Evolutionary conservation across 129 eudicot genomes (phyloP), one percentile per base, ranked within the genome.

Genomic region (Scalesia atractyloides): DNA sequence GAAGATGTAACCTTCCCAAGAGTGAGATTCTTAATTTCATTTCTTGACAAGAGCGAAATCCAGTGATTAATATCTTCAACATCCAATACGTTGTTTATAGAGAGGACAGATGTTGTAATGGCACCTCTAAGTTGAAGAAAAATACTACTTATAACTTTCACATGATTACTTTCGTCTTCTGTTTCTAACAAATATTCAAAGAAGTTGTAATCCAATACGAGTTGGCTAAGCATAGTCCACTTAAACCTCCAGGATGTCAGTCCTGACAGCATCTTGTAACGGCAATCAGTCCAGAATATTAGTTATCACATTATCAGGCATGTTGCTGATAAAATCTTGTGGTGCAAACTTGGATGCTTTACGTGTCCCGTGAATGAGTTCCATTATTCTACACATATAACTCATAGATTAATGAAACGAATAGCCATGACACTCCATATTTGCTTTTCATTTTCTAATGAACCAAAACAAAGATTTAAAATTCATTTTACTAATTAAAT

Each of bases 301-400:
- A 44, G 17, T 65, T 44, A 43, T 65, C 48, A 65, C 53, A 43
- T 65, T 65, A 12, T 65, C 53, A 16, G 70, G 70, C 70, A 65
- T 65, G 34, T 7, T 65, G 70, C 70, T 11, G 11, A 65, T 43
- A 43, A 41, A 7, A 20, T 65, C 70, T 16, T 67, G 41, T 2
- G 70, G n/a, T 7, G 51, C 51, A 8, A 43, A 41, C 16, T 43
- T 43, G 17, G 52, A 6, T 41, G 15, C n/a, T 19, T 5, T 13
- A 48, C 11, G 53, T 48, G n/a, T 48, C 53, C n/a, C 3, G 7
- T 12, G 15, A 41, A 65, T 9, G 11, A 8, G 10, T 5, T 43
- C 50, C 53, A 67, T 67, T 47, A 48, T 5, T 61, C 66, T 33
- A 61, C 34, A 30, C 34, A 30, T 30, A 30, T 30, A 30, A 30